phyloP scores from a whole-genome alignment of 257 asterid species.

The Ehretia macrophylla region DNA sequence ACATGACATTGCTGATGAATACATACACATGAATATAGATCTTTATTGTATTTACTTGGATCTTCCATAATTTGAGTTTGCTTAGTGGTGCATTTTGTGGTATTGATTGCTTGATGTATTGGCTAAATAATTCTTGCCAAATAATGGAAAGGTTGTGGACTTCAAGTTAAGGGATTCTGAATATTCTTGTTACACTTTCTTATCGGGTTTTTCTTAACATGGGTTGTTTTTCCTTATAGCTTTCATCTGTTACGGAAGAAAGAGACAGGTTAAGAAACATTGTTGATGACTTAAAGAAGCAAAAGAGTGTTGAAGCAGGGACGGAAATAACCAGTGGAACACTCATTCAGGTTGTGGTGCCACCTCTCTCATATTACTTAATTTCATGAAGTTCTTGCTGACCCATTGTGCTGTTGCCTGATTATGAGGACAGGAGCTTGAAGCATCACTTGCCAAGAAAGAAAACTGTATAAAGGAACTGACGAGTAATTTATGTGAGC shows the following conservation, averaged over 20 bases:
- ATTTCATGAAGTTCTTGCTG: conserved; percentile 3
- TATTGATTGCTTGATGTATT: background rate
- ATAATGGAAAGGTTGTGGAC: no score
- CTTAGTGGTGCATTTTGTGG: background rate
- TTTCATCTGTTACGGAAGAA: conserved; percentile 65
- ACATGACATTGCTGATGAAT: background rate
- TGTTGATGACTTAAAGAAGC: conserved; percentile 49
- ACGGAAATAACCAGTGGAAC: conserved; percentile 45
- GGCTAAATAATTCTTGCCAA: no score
- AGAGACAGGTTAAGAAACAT: conserved; percentile 50
- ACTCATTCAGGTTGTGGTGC: conserved; percentile 43
- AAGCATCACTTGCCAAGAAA: conserved; percentile 64
- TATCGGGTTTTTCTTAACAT: conserved; percentile 14
- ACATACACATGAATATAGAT: background rate
- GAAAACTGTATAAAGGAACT: conserved; percentile 70
- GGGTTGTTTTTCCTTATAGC: conserved; percentile 41
- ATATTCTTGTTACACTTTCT: background rate
- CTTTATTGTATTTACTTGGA: no score
- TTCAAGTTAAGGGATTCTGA: no score
- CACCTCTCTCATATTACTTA: conserved; percentile 11
- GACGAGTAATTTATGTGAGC: conserved; percentile 58
- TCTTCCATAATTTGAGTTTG: background rate
- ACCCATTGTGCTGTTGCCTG: conserved; percentile 12
- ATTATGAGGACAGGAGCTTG: conserved; percentile 66
- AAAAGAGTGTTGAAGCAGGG: conserved; percentile 46